Evolutionary conservation across 441 rosid species (phyloP).

Genomic region (Croton laevigatus): DNA sequence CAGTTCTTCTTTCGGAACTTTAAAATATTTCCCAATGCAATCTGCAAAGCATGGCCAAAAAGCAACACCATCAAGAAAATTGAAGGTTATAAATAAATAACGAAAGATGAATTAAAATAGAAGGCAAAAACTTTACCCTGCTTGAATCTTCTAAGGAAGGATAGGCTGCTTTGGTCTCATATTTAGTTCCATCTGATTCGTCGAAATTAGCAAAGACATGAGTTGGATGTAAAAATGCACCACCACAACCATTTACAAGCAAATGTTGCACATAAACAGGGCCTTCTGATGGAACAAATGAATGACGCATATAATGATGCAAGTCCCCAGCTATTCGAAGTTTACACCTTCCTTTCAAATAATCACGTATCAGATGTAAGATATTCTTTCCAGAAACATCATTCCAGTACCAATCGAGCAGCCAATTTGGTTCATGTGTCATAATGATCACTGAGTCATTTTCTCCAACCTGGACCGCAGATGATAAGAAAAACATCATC

Average conservation of each 20-base stretch:
- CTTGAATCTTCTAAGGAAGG: conserved; percentile 97
- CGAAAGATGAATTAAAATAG: background rate
- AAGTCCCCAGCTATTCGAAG: conserved; percentile 97
- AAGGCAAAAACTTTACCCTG: conserved; percentile 52
- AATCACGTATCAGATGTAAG: conserved; percentile 72
- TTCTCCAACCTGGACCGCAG: conserved; percentile 57
- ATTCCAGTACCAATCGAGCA: conserved; percentile 97
- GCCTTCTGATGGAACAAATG: conserved; percentile 68
- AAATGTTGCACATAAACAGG: conserved; percentile 86
- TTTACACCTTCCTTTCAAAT: conserved; percentile 90
- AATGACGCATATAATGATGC: conserved; percentile 99
- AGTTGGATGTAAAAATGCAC: conserved; percentile 99
- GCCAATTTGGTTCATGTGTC: conserved; percentile 99
- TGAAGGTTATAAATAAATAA: conserved; percentile 17
- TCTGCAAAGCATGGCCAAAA: conserved; percentile 46
- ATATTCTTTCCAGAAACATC: conserved; percentile 79
- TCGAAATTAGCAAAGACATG: conserved; percentile 83
- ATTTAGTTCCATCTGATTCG: conserved; percentile 56
- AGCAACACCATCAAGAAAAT: conserved; percentile 16
- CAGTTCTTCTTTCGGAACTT: conserved; percentile 99
- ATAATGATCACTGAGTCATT: conserved; percentile 80
- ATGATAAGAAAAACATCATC: conserved; percentile 2
- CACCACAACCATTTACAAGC: conserved; percentile 98
- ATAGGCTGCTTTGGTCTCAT: conserved; percentile 86
- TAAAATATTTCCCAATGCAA: conserved; percentile 97